phyloP scores from a whole-genome alignment of 2,329 filamentous ascomycete genomes.

The Colletotrichum camelliae region DNA sequence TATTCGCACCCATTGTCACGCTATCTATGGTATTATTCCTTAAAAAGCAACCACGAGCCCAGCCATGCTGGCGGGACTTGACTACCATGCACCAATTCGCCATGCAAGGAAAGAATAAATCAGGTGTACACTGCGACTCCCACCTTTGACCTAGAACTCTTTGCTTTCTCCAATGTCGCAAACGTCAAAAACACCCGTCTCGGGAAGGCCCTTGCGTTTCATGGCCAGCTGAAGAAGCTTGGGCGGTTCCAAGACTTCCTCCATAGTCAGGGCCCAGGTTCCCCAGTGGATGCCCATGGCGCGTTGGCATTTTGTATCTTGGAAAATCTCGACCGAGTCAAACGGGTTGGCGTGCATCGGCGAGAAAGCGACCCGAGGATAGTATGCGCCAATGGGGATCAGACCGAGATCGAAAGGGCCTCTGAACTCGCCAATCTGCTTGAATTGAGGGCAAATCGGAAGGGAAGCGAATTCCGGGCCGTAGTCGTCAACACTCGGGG shows the following conservation, averaged over 20 bases:
- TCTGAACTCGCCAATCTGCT: constrained; percentile 77
- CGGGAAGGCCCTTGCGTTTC: constrained; percentile 67
- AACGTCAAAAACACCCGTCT: constrained; percentile 79
- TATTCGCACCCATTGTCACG: neutral
- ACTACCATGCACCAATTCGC: neutral
- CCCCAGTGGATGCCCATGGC: constrained; percentile 95
- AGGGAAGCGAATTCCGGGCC: constrained; percentile 67
- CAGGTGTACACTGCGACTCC: neutral
- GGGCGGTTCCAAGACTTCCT: constrained; percentile 87
- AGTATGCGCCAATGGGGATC: constrained; percentile 92
- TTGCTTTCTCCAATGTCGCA: constrained; percentile 85
- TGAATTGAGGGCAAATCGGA: constrained; percentile 83
- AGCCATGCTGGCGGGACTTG: neutral
- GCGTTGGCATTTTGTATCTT: constrained; percentile 76
- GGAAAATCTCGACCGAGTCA: constrained; percentile 89
- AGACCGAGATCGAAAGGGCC: constrained; percentile 91
- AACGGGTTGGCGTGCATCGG: constrained; percentile 85
- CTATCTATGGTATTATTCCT: neutral
- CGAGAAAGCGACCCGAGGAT: constrained; percentile 74
- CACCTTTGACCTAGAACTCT: constrained; percentile 63
- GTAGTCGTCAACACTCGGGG: constrained; percentile 72
- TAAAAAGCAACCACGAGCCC: neutral
- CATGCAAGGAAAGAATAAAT: neutral
- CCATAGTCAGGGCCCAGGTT: constrained; percentile 83
- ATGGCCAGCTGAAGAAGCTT: constrained; percentile 74